These are phyloP conservation scores for Cyclaneusma minus DNA, from an alignment of 2,329 filamentous ascomycete genomes.

Conservation along the genomic window DNA sequence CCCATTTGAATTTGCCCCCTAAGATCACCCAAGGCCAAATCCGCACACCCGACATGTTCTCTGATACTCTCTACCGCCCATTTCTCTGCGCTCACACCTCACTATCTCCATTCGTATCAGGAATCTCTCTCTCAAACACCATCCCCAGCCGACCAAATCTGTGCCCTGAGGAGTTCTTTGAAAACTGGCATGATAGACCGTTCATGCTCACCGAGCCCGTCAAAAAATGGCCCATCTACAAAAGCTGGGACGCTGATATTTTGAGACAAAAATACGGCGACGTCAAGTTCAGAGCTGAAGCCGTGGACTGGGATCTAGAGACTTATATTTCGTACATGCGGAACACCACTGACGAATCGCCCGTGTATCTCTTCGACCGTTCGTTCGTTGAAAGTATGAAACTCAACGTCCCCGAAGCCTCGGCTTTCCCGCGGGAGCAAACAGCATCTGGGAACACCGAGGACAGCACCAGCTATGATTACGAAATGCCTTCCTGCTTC, in stretches of 20 bases:
- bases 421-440: too few relatives aligned
- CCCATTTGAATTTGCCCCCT: conserved; percentile 46
- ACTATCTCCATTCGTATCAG: conserved; percentile 47
- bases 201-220: conserved; percentile 80
- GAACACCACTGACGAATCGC: conserved; percentile 69
- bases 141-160: conserved; percentile 58
- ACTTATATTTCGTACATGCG: conserved; percentile 74
- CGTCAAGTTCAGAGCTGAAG: conserved; percentile 71
- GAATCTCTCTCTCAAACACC: conserved; percentile 58
- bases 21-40: conserved; percentile 33
- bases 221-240: conserved; percentile 64
- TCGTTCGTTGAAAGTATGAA: conserved; percentile 77
- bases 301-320: conserved; percentile 80
- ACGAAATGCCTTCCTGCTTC: conserved; percentile 74
- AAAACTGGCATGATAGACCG: conserved; percentile 61
- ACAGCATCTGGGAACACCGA: too few relatives aligned
- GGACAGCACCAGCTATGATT: too few relatives aligned
- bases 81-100: conserved; percentile 75
- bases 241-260: conserved; percentile 55
- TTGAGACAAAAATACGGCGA: conserved; percentile 49
- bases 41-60: conserved; percentile 68
- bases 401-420: conserved; percentile 35
- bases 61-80: conserved; percentile 77
- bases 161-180: conserved; percentile 56
- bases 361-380: conserved; percentile 83